Conservation (phyloP, 2,329 filamentous ascomycete species). For the Aspergillus caelatus region DNA sequence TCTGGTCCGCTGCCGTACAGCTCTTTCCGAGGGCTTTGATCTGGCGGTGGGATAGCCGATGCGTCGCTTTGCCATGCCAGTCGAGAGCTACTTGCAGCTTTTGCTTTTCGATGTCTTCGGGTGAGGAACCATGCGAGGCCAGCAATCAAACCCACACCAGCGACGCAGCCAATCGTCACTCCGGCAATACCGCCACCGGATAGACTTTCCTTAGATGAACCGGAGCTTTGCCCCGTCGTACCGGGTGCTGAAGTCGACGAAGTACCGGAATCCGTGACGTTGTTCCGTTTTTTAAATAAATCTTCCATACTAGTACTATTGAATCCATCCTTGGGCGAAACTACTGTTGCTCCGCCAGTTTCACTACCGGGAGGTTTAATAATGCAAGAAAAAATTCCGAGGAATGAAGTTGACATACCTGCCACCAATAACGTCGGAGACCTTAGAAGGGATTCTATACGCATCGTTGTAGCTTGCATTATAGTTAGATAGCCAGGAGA, state of each 20-base stretch:
- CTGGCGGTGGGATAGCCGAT: background rate
- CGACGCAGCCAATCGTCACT: background rate
- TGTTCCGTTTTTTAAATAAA: background rate
- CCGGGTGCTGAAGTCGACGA: background rate
- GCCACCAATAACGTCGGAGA: conserved; percentile 5
- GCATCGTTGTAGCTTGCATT: conserved; percentile 2
- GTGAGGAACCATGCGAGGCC: background rate
- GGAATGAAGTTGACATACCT: background rate
- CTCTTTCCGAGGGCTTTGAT: background rate
- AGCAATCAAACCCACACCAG: background rate
- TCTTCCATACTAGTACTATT: background rate
- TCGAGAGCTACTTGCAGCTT: background rate
- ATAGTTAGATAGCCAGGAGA: conserved; percentile 5
- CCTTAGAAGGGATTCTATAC: background rate
- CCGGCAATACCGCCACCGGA: background rate
- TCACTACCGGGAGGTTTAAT: background rate
- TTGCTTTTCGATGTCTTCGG: background rate
- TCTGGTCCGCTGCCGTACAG: background rate
- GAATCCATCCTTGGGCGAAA: background rate
- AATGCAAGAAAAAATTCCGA: too few relatives aligned
- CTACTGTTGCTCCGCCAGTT: conserved; percentile 10
- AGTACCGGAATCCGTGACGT: background rate
- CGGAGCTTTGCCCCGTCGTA: background rate
- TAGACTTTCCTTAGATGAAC: background rate
- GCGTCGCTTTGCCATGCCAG: background rate